phyloP scores from a whole-genome alignment of 2,329 filamentous ascomycete species.

The Talaromyces sp. region DNA sequence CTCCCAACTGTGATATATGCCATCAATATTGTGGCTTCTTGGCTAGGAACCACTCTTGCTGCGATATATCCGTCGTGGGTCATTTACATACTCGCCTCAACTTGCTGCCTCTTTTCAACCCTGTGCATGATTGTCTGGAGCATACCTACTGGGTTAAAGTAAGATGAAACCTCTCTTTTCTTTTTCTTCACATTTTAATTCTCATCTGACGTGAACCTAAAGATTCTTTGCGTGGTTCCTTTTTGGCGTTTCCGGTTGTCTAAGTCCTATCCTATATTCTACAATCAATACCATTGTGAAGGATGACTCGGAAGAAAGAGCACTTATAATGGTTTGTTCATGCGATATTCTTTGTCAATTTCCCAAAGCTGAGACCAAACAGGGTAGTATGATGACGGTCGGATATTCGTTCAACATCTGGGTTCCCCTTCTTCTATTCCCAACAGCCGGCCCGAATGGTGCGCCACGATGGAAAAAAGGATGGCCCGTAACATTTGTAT shows the following conservation, averaged over 20 bases:
- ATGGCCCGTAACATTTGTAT: conserved; percentile 46
- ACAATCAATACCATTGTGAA: conserved; percentile 42
- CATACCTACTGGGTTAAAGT: conserved; percentile 48
- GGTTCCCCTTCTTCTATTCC: conserved; percentile 42
- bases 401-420: conserved; percentile 45
- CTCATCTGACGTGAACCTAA: background rate
- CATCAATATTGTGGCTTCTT: conserved; percentile 47
- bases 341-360: background rate
- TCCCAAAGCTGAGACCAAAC: conserved; percentile 17
- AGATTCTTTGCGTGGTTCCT: conserved; percentile 43
- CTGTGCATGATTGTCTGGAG: conserved; percentile 48
- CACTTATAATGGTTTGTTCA: background rate
- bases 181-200: background rate
- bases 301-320: conserved; percentile 34
- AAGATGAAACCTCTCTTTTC: conserved; percentile 5
- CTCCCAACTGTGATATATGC: conserved; percentile 47
- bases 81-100: conserved; percentile 42
- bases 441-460: conserved; percentile 37
- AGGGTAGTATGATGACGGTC: conserved; percentile 46
- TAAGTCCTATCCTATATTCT: conserved; percentile 42
- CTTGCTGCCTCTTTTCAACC: conserved; percentile 40
- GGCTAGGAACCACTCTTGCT: conserved; percentile 48
- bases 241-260: conserved; percentile 35
- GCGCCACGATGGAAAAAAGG: conserved; percentile 48
- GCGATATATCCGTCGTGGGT: conserved; percentile 49